A percentile compares a stretch with the other conserved stretches of the same genome.
phyloP scores from a whole-genome alignment of 1,284 basidiomycete species.

The Malassezia caprae region DNA sequence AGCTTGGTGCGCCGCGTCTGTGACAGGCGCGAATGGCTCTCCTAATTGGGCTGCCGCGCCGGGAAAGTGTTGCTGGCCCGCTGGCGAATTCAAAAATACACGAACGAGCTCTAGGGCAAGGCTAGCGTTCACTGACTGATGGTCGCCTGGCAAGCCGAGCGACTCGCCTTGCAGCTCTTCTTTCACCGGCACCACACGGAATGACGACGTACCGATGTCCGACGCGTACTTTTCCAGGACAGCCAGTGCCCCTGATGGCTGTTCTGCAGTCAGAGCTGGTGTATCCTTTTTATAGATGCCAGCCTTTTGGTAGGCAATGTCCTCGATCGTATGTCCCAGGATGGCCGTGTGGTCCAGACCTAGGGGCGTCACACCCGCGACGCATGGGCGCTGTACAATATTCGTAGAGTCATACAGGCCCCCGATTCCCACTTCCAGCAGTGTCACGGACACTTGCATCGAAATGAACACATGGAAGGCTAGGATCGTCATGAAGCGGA shows the following conservation, averaged over 20 bases:
- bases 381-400: constrained; percentile 76
- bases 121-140: constrained; percentile 80
- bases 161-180: constrained; percentile 56
- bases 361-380: constrained; percentile 78
- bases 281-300: constrained; percentile 89
- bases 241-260: constrained; percentile 61
- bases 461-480: constrained; percentile 82
- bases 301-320: constrained; percentile 91
- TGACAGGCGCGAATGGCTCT: constrained; percentile 28
- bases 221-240: constrained; percentile 52
- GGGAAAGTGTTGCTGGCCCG: constrained; percentile 24
- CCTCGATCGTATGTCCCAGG: constrained; percentile 74
- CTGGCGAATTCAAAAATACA: constrained; percentile 57
- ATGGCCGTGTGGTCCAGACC: constrained; percentile 89
- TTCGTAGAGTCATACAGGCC: constrained; percentile 94
- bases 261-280: constrained; percentile 73
- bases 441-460: constrained; percentile 70
- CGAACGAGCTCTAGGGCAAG: constrained; percentile 70
- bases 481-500: constrained; percentile 82
- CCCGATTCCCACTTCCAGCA: constrained; percentile 94
- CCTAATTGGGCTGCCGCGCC: constrained; percentile 9
- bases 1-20: constrained; percentile 15
- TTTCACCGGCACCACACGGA: constrained; percentile 6
- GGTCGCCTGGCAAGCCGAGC: constrained; percentile 71
- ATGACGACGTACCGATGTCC: constrained; percentile 50